Evolutionary conservation across 169 alveolate genomes (phyloP).

Genomic region (Theileria equi): DNA sequence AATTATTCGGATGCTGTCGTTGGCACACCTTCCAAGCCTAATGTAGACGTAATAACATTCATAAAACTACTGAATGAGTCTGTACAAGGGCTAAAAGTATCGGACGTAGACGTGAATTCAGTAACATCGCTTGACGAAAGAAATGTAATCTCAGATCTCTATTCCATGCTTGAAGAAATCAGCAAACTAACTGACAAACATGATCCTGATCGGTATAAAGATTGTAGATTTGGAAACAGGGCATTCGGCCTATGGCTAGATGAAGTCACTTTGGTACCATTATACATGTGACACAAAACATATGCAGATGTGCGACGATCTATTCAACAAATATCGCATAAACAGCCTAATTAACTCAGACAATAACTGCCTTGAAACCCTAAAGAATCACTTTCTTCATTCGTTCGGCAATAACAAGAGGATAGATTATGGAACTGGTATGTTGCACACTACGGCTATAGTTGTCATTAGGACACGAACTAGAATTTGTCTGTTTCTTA

Average conservation of each 20-base stretch:
- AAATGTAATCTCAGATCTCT: background rate
- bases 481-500: slow-evolving; percentile 39
- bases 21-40: no score
- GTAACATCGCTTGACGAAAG: background rate
- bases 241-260: slow-evolving; percentile 43
- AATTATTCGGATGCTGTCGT: no score
- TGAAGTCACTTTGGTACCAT: slow-evolving; percentile 2
- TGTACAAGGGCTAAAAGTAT: background rate
- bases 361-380: background rate
- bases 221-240: slow-evolving; percentile 53
- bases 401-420: slow-evolving; percentile 93
- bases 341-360: background rate
- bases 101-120: background rate
- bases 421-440: slow-evolving; percentile 98
- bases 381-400: slow-evolving; percentile 72
- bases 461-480: slow-evolving; percentile 39
- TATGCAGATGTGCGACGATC: slow-evolving; percentile 8
- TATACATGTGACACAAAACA: background rate
- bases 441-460: slow-evolving; percentile 1
- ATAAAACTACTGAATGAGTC: slow-evolving; percentile 2
- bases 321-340: background rate
- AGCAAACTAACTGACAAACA: slow-evolving; percentile 4
- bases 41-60: background rate
- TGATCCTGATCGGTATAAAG: slow-evolving; percentile 35
- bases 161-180: slow-evolving; percentile 4